Conservation (phyloP, 2,329 filamentous ascomycete species). For the Myotisia sp. region DNA sequence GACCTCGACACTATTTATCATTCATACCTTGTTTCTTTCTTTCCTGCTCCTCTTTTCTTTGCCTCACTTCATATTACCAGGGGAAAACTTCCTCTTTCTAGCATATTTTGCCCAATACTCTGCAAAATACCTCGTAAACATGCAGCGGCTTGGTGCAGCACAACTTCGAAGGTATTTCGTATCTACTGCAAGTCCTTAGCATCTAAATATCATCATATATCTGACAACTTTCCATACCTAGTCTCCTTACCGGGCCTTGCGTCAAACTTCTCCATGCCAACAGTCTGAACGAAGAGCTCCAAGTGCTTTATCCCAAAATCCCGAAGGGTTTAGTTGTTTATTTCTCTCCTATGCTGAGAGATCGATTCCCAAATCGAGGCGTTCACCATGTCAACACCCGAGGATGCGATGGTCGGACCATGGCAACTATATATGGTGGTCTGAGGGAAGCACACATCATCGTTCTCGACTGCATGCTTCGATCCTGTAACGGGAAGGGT, state of each 20-base stretch:
- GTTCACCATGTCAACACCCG: conserved; percentile 6
- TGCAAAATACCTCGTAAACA: conserved; percentile 1
- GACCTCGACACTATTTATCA: too few relatives aligned
- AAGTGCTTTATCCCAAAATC: conserved; percentile 6
- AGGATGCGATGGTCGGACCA: conserved; percentile 9
- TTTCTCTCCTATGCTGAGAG: conserved; percentile 9
- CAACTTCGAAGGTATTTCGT: conserved; percentile 1
- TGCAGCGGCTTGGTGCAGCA: background rate
- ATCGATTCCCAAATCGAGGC: conserved; percentile 8
- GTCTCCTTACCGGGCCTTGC: conserved; percentile 7
- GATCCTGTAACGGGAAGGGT: conserved; percentile 5
- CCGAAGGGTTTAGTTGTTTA: conserved; percentile 8
- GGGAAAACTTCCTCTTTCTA: too few relatives aligned
- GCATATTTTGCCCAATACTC: too few relatives aligned
- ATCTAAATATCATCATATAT: background rate
- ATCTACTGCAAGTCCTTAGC: background rate
- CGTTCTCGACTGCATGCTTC: conserved; percentile 12
- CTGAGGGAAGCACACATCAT: conserved; percentile 5
- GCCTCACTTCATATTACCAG: too few relatives aligned
- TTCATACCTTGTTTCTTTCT: too few relatives aligned
- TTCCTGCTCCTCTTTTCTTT: too few relatives aligned
- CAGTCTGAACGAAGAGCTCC: conserved; percentile 4
- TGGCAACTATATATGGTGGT: conserved; percentile 10
- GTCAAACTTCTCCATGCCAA: conserved; percentile 9
- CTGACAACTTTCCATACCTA: background rate